Base-by-base conservation (phyloP, 768 basidiomycete species). In the Podaxis mareebaensis region DNA sequence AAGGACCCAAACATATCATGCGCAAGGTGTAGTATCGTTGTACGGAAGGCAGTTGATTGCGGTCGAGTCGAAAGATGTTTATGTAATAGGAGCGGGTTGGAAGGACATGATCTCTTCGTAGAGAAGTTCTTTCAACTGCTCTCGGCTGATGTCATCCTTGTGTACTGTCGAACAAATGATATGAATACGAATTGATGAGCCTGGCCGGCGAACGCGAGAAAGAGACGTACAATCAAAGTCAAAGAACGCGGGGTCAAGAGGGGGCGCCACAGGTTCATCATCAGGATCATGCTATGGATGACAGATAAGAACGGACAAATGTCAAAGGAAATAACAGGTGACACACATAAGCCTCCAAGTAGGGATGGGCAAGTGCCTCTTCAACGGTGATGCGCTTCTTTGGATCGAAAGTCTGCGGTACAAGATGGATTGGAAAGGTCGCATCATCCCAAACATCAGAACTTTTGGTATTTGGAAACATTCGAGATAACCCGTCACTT, bases 301-400 rank as follows among this genome's bases (percentile, higher is more conserved):
- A 57, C 15, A 63, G 10, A 51, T 71, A 11, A 68, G 66, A 30
- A 46, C 53, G n/a, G 40, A 58, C 58, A 40, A 53, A 53, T 60
- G 49, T 26, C 39, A 60, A 38, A 39, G 55, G 39, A 40, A 40
- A 20, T 1, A 48, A 42, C 26, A 26, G 15, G 44, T 67, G 33
- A 82, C 89, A 51, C 70, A 92, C 91, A 72, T 97, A 96, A 74
- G 95, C 92, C 74, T 95, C 93, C 12, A 96, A 83, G 71, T 96
- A 96, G 5, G 96, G 95, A 70, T 98, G 96, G n/a, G 90, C 89
- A 38, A 99, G 80, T 5, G 95, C 95, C 63, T 96, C 89, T 72
- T 98, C 96, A 46, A 96, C 94, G 0, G 94, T 94, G 74, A 95
- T 89, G 51, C 97, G 90, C 75, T 96, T 97, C 82, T 95, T 96